Evolutionary conservation across 2,329 filamentous ascomycete species (phyloP).

Genomic region (Cladophialophora chaetospira): DNA sequence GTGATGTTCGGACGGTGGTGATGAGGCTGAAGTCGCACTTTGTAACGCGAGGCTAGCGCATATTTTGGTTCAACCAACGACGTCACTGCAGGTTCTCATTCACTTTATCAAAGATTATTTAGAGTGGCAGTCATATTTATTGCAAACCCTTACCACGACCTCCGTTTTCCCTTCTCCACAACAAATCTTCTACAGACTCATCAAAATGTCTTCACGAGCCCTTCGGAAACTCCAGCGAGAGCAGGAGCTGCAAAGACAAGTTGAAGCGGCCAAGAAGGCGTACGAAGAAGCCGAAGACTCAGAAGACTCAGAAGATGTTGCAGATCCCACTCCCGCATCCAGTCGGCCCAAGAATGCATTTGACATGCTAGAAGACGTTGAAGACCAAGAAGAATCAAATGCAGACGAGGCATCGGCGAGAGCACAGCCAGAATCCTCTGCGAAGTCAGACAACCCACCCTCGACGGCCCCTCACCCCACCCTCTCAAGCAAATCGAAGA

Average conservation of each 20-base stretch:
- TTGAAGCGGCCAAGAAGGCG: constrained; percentile 41
- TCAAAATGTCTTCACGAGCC: constrained; percentile 65
- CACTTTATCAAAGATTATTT: too few species aligned
- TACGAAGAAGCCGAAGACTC: constrained; percentile 42
- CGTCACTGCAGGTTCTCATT: too few species aligned
- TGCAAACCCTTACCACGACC: too few species aligned
- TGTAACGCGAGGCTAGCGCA: too few species aligned
- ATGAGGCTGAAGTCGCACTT: background rate
- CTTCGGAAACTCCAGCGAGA: constrained; percentile 65
- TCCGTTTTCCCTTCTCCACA: background rate
- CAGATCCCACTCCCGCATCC: constrained; percentile 15
- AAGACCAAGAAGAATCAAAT: constrained; percentile 42
- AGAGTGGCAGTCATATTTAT: too few species aligned
- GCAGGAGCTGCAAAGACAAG: constrained; percentile 58
- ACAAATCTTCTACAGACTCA: background rate
- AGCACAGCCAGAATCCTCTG: constrained; percentile 23
- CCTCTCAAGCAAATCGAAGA: constrained; percentile 35
- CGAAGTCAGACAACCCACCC: constrained; percentile 31
- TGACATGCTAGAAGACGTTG: constrained; percentile 53
- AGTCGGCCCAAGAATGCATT: constrained; percentile 47
- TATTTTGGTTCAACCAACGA: too few species aligned
- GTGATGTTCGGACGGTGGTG: background rate
- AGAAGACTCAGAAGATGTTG: constrained; percentile 44
- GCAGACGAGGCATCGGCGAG: constrained; percentile 35
- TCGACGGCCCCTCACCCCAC: constrained; percentile 8